Percentiles rank a stretch among this genome's conserved stretches.
Conservation (phyloP, 2,329 filamentous ascomycete genomes). For the Aspergillus sclerotialis region DNA sequence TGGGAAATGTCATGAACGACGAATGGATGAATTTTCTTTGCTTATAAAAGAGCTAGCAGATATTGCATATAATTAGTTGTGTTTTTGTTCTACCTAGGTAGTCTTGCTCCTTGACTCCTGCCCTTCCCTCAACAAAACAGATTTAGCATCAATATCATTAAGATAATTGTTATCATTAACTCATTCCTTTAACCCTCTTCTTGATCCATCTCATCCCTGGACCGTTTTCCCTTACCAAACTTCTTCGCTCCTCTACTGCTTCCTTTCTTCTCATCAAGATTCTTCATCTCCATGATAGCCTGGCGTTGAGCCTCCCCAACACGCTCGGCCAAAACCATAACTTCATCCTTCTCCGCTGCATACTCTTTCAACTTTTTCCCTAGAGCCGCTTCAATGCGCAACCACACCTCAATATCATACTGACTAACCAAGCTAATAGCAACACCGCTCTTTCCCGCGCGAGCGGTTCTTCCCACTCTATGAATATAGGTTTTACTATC, state of each 20-base stretch:
- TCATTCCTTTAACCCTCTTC: conserved; percentile 56
- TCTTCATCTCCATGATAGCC: conserved; percentile 76
- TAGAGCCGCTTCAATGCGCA: conserved; percentile 74
- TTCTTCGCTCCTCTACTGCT: conserved; percentile 40
- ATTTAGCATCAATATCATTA: too few species aligned
- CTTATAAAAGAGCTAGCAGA: background rate
- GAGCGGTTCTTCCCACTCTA: conserved; percentile 77
- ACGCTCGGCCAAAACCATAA: conserved; percentile 69
- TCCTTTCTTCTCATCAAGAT: conserved; percentile 61
- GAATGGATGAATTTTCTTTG: conserved; percentile 1
- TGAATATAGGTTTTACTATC: conserved; percentile 91
- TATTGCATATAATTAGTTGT: background rate
- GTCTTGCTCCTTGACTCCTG: background rate
- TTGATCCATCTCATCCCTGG: conserved; percentile 63
- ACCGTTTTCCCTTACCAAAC: conserved; percentile 50
- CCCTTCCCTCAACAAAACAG: too few species aligned
- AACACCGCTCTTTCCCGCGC: conserved; percentile 76
- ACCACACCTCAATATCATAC: conserved; percentile 76
- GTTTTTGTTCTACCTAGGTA: background rate
- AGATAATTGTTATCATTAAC: background rate
- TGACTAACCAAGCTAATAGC: conserved; percentile 79
- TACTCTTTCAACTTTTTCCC: conserved; percentile 69
- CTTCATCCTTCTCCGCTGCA: conserved; percentile 68
- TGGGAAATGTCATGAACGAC: background rate
- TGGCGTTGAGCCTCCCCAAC: conserved; percentile 79